These are phyloP conservation scores for Candida nemodendra DNA, from an alignment of 805 yeast species.

Conservation along the genomic window DNA sequence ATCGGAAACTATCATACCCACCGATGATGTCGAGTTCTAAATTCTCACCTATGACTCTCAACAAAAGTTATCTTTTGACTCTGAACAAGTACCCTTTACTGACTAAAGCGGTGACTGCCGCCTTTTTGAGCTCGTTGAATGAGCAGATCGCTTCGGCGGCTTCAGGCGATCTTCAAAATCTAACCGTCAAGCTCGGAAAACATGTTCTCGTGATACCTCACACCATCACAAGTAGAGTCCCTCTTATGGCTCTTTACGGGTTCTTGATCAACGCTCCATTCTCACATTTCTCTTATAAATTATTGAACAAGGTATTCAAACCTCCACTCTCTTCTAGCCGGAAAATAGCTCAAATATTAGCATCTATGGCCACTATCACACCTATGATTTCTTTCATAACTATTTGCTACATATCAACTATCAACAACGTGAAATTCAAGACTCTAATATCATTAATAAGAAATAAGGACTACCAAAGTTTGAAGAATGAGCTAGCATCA, in stretches of 20 bases:
- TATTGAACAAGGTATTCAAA: conserved; percentile 44
- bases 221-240: conserved; percentile 43
- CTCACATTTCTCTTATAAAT: conserved; percentile 50
- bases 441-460: conserved; percentile 6
- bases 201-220: conserved; percentile 34
- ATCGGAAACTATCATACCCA: no score
- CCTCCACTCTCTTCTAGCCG: conserved; percentile 39
- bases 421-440: conserved; percentile 35
- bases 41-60: conserved; percentile 8
- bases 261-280: conserved; percentile 55
- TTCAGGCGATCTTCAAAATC: conserved; percentile 43
- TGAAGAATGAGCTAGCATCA: conserved; percentile 15
- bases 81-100: conserved; percentile 51
- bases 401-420: conserved; percentile 51
- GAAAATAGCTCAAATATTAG: conserved; percentile 49
- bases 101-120: conserved; percentile 60
- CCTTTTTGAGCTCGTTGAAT: conserved; percentile 52
- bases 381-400: conserved; percentile 50
- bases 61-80: conserved; percentile 34
- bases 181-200: conserved; percentile 18
- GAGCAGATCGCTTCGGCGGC: conserved; percentile 54
- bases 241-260: conserved; percentile 57
- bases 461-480: conserved; percentile 8
- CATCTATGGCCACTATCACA: conserved; percentile 53
- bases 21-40: background rate